These are phyloP conservation scores for Rhizomucor pusillus DNA, from an alignment of 371 early-diverging fungal genomes.

Conservation along the genomic window DNA sequence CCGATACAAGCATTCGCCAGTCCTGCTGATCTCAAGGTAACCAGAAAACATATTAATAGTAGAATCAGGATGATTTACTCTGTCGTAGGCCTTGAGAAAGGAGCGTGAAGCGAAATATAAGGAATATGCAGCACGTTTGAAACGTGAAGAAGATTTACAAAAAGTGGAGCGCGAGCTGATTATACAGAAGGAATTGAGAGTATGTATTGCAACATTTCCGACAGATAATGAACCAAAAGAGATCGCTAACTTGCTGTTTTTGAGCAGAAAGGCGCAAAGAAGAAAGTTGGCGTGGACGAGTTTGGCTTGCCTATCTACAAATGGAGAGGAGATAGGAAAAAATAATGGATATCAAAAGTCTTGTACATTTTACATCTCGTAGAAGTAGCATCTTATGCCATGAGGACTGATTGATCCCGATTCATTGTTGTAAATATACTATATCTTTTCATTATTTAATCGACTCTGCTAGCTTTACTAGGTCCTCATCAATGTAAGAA, in stretches of 20 bases:
- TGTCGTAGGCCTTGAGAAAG: slow-evolving; percentile 6
- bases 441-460: no score
- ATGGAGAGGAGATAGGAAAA: slow-evolving; percentile 49
- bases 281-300: slow-evolving; percentile 81
- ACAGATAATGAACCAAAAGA: background rate
- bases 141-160: slow-evolving; percentile 74
- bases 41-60: background rate
- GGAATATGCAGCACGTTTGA: slow-evolving; percentile 75
- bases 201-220: slow-evolving; percentile 18
- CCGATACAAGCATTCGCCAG: slow-evolving; percentile 34
- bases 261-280: slow-evolving; percentile 72
- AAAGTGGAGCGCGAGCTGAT: slow-evolving; percentile 75
- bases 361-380: no score
- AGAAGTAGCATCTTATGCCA: no score
- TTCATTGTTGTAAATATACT: no score
- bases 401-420: no score
- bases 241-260: background rate
- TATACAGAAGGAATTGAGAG: slow-evolving; percentile 77
- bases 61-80: background rate
- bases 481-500: no score
- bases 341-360: no score
- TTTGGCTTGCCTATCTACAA: slow-evolving; percentile 86
- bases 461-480: no score
- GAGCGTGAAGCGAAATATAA: slow-evolving; percentile 53
- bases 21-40: slow-evolving; percentile 16